A percentile compares a stretch with the other conserved stretches of the same genome.
Conservation (phyloP, 2,329 filamentous ascomycete species). For the Alternaria postmessia region DNA sequence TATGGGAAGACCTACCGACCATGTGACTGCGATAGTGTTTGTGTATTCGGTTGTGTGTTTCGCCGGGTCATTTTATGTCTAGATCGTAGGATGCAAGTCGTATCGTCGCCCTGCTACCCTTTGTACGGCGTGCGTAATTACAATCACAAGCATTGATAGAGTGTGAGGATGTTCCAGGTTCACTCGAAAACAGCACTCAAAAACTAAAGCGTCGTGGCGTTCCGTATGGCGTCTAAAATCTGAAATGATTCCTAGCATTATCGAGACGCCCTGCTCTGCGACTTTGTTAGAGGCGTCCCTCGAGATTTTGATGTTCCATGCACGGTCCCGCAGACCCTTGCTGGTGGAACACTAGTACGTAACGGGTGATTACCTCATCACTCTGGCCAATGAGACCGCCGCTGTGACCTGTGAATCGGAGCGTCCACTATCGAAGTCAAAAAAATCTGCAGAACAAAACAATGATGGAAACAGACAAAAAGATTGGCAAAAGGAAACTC, state of each 20-base stretch:
- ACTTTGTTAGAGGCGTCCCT: no score
- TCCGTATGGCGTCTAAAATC: no score
- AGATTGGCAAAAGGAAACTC: slow-evolving; percentile 1
- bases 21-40: not conserved
- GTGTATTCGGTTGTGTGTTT: not conserved
- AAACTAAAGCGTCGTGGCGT: not conserved
- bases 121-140: not conserved
- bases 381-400: no score
- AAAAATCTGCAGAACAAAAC: no score
- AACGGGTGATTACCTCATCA: no score
- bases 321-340: no score
- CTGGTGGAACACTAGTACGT: no score
- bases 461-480: not conserved
- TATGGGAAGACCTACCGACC: not conserved
- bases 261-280: no score
- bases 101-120: not conserved
- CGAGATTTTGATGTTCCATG: no score
- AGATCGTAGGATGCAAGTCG: not conserved
- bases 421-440: no score
- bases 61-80: not conserved
- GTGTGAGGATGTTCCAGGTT: not conserved
- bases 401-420: no score
- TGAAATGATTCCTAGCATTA: no score
- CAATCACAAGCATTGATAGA: not conserved
- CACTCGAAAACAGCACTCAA: not conserved